Percentiles rank a stretch among this genome's conserved stretches.
Evolutionary conservation across 371 early-diverging fungal genomes (phyloP).

Genomic region (Mortierella sp.): DNA sequence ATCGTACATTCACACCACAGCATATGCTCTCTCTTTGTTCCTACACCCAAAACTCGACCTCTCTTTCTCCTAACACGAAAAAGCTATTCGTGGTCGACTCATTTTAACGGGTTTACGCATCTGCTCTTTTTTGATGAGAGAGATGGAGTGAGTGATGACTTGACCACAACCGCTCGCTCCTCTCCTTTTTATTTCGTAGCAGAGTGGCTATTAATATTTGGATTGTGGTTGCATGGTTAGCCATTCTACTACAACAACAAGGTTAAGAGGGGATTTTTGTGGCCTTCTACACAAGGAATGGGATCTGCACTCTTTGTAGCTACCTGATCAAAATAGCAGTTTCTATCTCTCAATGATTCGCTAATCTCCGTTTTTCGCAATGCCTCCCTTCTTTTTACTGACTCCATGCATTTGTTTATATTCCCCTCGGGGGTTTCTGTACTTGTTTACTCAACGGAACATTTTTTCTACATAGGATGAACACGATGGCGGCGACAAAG

Average conservation of each 20-base stretch:
- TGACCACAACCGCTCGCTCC: background rate
- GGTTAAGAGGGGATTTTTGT: background rate
- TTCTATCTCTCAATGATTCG: background rate
- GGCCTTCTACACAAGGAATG: background rate
- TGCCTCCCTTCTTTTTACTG: background rate
- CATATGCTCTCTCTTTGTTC: background rate
- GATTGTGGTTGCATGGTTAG: background rate
- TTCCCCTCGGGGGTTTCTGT: background rate
- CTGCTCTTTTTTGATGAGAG: background rate
- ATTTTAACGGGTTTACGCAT: background rate
- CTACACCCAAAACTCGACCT: background rate
- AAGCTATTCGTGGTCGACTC: constrained; percentile 5
- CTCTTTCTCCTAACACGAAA: background rate
- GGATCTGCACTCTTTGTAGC: background rate
- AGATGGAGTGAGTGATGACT: background rate
- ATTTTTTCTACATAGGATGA: constrained; percentile 12
- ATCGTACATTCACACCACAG: background rate
- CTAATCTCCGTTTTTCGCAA: too few relatives aligned
- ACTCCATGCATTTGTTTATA: background rate
- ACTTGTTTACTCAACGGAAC: background rate
- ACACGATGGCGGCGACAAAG: constrained; percentile 13
- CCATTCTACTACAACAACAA: background rate
- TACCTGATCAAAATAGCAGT: background rate
- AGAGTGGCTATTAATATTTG: background rate
- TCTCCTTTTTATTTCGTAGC: background rate